These are phyloP conservation scores for Mycena metata DNA, from an alignment of 768 basidiomycete genomes.

Conservation along the genomic window DNA sequence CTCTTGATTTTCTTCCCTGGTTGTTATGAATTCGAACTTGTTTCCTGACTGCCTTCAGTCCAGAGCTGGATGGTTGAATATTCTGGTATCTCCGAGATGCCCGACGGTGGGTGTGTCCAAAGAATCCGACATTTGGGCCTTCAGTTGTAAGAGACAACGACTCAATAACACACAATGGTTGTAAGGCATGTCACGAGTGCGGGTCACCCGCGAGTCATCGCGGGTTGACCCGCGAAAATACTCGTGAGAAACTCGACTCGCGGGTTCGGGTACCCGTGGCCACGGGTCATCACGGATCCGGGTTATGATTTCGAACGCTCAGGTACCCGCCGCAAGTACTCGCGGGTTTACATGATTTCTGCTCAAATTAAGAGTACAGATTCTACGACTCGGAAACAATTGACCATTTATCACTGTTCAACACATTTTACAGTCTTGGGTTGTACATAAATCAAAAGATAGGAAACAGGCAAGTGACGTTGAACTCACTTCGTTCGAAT, in stretches of 20 bases:
- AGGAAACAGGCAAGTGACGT: neutral
- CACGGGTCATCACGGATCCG: constrained; percentile 2
- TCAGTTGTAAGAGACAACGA: no score
- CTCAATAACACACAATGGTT: no score
- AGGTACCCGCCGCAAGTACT: constrained; percentile 1
- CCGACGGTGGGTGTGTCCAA: no score
- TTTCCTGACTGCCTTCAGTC: no score
- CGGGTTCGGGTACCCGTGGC: constrained; percentile 5
- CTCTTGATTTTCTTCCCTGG: no score
- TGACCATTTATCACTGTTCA: no score
- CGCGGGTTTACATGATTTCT: neutral
- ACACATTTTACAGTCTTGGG: neutral
- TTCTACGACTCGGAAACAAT: neutral
- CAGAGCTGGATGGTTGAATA: no score
- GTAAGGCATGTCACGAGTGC: no score
- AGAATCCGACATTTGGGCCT: no score
- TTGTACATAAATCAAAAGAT: neutral
- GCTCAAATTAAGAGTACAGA: neutral
- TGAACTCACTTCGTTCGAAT: neutral
- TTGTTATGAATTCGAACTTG: no score
- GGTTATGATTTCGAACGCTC: neutral
- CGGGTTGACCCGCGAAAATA: no score
- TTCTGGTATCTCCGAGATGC: no score
- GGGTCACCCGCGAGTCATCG: neutral
- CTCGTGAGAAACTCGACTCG: neutral